Percentiles rank a stretch among this genome's conserved stretches.
phyloP scores from a whole-genome alignment of 176 grass and related monocot genomes.

The Tuctoria greenei region DNA sequence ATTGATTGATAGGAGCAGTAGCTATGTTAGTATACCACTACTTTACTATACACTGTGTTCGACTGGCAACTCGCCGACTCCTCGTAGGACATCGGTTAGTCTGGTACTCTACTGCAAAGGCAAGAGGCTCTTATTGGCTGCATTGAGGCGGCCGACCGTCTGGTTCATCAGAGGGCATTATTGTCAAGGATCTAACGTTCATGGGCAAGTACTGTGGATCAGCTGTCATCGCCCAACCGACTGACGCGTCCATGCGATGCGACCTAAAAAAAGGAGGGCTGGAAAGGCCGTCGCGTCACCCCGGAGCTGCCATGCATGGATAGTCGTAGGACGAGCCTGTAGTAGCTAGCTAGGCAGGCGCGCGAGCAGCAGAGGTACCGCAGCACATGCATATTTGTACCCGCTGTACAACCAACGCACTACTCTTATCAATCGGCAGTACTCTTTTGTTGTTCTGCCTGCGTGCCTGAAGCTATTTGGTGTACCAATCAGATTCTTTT shows the following conservation, averaged over 20 bases:
- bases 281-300: conserved; percentile 26
- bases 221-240: neutral
- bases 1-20: neutral
- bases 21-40: neutral
- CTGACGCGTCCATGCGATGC: conserved; percentile 13
- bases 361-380: too few relatives aligned
- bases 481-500: neutral
- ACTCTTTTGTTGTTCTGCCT: neutral
- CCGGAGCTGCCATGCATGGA: neutral
- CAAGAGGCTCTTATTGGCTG: neutral
- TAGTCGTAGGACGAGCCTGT: neutral
- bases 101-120: neutral
- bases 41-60: neutral
- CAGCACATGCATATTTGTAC: neutral
- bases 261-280: conserved; percentile 37
- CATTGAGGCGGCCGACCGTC: neutral
- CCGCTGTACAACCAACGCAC: neutral
- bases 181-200: conserved; percentile 12
- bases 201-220: conserved; percentile 9
- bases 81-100: neutral
- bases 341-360: neutral
- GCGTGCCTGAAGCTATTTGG: neutral
- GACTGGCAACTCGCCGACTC: neutral
- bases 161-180: conserved; percentile 6
- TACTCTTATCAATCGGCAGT: neutral